phyloP scores from a whole-genome alignment of 305 asterid species.

The Solanum hybrid region DNA sequence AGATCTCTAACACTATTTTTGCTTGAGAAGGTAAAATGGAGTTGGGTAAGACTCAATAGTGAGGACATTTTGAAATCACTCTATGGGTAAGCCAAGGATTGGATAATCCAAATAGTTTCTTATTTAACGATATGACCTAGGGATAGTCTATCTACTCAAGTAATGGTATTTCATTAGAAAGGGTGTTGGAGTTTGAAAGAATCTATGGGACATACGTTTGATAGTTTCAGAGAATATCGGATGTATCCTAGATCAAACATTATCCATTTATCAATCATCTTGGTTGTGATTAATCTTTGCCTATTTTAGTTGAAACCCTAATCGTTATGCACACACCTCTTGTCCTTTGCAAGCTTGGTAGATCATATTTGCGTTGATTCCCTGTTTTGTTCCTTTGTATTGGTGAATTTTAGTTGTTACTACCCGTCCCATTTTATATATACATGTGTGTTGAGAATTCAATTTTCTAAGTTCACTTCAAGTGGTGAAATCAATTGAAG shows the following conservation, averaged over 20 bases:
- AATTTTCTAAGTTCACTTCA: background rate
- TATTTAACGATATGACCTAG: background rate
- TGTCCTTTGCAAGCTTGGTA: background rate
- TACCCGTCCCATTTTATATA: background rate
- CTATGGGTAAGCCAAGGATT: background rate
- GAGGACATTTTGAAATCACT: background rate
- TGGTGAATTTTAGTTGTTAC: background rate
- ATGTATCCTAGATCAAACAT: background rate
- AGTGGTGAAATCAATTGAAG: background rate
- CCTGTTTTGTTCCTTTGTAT: background rate
- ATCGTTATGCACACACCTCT: background rate
- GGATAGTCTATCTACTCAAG: background rate
- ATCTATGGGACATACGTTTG: background rate
- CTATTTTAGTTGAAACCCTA: background rate
- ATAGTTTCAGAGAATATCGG: background rate
- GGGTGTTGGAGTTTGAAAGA: background rate
- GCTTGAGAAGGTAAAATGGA: background rate
- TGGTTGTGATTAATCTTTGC: background rate
- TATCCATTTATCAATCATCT: background rate
- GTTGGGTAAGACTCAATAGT: background rate
- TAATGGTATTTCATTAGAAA: background rate
- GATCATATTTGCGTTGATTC: background rate
- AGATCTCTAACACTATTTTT: background rate
- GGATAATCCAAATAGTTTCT: background rate
- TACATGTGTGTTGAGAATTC: background rate